Evolutionary conservation across 352 stramenopile species (phyloP), one percentile per base, ranked within the genome.

Genomic region (Globisporangium recalcitrans): DNA sequence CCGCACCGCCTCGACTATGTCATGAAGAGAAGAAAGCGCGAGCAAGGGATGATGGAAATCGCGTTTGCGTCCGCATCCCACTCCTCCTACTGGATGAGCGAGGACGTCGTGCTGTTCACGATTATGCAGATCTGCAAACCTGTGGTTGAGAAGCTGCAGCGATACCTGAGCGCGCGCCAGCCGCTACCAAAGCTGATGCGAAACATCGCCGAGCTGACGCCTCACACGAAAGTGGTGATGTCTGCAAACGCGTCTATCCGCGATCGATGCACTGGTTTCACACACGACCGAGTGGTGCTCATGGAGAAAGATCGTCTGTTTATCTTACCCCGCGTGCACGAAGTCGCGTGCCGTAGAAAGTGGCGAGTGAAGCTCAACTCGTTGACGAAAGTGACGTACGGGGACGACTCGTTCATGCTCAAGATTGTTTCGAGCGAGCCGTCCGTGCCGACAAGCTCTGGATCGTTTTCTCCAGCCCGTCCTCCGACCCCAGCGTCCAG

Each of bases 41-140:
- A 93, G 60, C 79, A 93, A 65, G 81, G 85, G 16, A 88, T 94
- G 76, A 93, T 95, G 75, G 86, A 95, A 71, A 77, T 94, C 38
- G 84, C 85, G 3, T 93, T 87, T 55, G 87, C 87, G 16, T 79
- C 81, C 22, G 79, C 78, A 14, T 93, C 87, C 1, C 87, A 96
- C 62, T 95, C 85, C 3, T 93, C 85, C 0, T 96, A 96, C 69
- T 96, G 87, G 87, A 90, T 90, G 72, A 94, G 84, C 52, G 78
- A 94, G 44, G 85, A 94, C 44, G 81, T 95, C 7, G 81, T 93
- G n/a, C 66, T 96, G 14, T 92, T 95, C 53, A 88, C 80, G 16
- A 71, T 95, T 44, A 88, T 95, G 76, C 85, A 93, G 56, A 69
- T 95, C 26, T 93, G 85, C 60, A 77, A 90, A n/a, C 85, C 85